Evolutionary conservation across 768 basidiomycete species (phyloP).

Genomic region (Phylloporus arenicola): DNA sequence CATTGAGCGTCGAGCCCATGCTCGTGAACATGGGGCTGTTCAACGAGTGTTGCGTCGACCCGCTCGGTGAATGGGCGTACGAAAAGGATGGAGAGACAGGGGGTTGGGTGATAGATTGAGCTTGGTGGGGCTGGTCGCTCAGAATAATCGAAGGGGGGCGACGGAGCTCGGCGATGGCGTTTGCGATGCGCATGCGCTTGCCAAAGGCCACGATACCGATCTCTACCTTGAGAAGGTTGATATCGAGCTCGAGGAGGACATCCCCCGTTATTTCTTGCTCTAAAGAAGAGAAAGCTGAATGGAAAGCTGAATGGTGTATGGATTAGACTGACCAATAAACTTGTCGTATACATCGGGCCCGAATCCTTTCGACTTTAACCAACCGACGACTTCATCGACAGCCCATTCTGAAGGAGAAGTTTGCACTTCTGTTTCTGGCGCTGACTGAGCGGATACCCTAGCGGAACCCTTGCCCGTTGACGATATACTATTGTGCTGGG

Average conservation of each 20-base stretch:
- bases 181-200: constrained; percentile 88
- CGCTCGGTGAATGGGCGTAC: constrained; percentile 31
- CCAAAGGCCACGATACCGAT: constrained; percentile 93
- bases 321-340: constrained; percentile 63
- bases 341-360: constrained; percentile 77
- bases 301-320: background rate
- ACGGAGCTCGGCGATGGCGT: constrained; percentile 85
- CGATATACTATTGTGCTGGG: constrained; percentile 41
- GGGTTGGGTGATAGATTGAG: constrained; percentile 24
- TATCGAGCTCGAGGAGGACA: constrained; percentile 90
- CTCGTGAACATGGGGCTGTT: constrained; percentile 35
- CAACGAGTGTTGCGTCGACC: constrained; percentile 42
- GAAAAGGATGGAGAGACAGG: constrained; percentile 29
- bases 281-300: constrained; percentile 26
- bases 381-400: constrained; percentile 84
- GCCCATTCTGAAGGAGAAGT: constrained; percentile 70
- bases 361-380: constrained; percentile 82
- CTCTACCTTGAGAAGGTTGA: constrained; percentile 85
- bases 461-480: constrained; percentile 24
- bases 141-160: constrained; percentile 62
- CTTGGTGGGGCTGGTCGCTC: constrained; percentile 39
- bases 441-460: constrained; percentile 12
- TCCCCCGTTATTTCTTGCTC: constrained; percentile 99
- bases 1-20: constrained; percentile 27
- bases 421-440: constrained; percentile 16